Conservation (phyloP, 768 basidiomycete species). For the Vishniacozyma victoriae region DNA sequence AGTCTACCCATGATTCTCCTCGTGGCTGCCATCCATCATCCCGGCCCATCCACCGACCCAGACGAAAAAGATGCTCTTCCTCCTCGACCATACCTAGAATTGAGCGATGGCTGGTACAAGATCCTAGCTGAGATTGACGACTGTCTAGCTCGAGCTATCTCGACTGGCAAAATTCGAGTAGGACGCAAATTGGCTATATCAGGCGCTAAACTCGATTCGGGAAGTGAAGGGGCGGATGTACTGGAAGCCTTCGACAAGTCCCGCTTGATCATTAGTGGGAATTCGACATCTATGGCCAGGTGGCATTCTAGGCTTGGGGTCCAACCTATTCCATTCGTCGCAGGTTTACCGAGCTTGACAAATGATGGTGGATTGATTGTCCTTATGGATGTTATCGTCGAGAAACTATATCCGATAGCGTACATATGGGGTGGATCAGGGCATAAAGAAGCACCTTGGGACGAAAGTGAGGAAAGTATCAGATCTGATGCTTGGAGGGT, state of each 20-base stretch:
- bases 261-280: slow-evolving; percentile 66
- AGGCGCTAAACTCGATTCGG: slow-evolving; percentile 66
- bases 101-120: slow-evolving; percentile 98
- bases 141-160: slow-evolving; percentile 64
- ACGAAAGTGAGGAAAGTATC: slow-evolving; percentile 62
- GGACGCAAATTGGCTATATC: slow-evolving; percentile 79
- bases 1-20: slow-evolving; percentile 77
- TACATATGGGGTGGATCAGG: slow-evolving; percentile 65
- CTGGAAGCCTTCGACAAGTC: slow-evolving; percentile 70
- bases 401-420: slow-evolving; percentile 69
- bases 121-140: slow-evolving; percentile 70
- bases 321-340: slow-evolving; percentile 58
- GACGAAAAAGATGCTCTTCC: slow-evolving; percentile 48
- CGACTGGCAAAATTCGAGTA: slow-evolving; percentile 60
- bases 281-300: slow-evolving; percentile 74
- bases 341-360: slow-evolving; percentile 71
- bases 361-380: slow-evolving; percentile 73
- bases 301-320: slow-evolving; percentile 90
- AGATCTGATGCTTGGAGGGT: slow-evolving; percentile 69
- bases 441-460: slow-evolving; percentile 58
- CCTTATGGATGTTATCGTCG: slow-evolving; percentile 66
- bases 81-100: slow-evolving; percentile 62
- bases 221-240: slow-evolving; percentile 72
- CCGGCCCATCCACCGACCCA: slow-evolving; percentile 12
- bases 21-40: slow-evolving; percentile 59